These are phyloP conservation scores for Combretum micranthum DNA, from an alignment of 345 rosid species.

Conservation along the genomic window DNA sequence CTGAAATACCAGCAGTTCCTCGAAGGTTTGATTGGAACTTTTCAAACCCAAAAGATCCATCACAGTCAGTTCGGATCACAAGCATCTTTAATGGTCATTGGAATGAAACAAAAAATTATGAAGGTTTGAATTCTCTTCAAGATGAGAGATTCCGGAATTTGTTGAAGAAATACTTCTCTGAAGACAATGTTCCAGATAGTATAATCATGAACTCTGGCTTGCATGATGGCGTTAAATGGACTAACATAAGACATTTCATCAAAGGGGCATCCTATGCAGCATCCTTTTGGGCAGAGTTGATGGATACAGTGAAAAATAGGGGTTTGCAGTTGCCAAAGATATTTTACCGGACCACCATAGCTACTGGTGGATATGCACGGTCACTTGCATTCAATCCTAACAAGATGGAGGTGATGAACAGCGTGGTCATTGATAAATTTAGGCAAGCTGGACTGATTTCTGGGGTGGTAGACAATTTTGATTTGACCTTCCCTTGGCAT, in stretches of 20 bases:
- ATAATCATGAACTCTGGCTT: conserved; percentile 84
- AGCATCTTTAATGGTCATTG: conserved; percentile 95
- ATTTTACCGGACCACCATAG: conserved; percentile 67
- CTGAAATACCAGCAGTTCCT: conserved; percentile 59
- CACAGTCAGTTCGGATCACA: conserved; percentile 72
- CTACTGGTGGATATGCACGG: conserved; percentile 87
- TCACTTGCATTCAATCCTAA: conserved; percentile 66
- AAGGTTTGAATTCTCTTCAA: conserved; percentile 73
- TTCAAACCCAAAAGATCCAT: conserved; percentile 51
- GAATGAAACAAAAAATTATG: conserved; percentile 76
- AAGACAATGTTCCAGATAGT: conserved; percentile 61
- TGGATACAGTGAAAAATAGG: conserved; percentile 48
- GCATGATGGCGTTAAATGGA: conserved; percentile 80
- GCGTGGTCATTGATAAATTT: conserved; percentile 64
- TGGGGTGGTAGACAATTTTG: conserved; percentile 75
- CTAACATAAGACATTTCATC: conserved; percentile 39
- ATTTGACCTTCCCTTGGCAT: conserved; percentile 95
- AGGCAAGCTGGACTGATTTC: conserved; percentile 51
- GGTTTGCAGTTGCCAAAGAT: conserved; percentile 57
- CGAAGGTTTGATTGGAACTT: conserved; percentile 80
- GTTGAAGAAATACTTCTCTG: conserved; percentile 65
- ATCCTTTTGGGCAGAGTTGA: conserved; percentile 63
- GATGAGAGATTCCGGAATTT: conserved; percentile 54
- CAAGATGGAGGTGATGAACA: conserved; percentile 83
- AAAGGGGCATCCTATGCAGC: conserved; percentile 60